Conservation (phyloP, 768 basidiomycete genomes). For the Dioszegia aurantiaca region DNA sequence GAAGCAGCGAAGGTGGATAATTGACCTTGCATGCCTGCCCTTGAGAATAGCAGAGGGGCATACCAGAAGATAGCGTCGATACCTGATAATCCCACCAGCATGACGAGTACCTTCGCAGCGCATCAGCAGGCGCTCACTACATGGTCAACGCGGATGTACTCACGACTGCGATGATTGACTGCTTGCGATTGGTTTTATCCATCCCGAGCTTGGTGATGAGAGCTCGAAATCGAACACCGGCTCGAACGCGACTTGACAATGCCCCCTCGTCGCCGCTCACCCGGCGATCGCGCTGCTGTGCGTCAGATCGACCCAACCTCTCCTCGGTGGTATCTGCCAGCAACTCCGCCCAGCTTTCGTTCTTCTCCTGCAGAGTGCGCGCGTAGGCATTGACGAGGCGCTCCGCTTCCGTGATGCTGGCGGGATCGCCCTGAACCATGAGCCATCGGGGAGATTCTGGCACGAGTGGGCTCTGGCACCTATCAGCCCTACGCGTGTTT, state of each 20-base stretch:
- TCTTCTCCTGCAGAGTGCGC: neutral
- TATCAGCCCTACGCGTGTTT: no score
- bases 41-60: slow-evolving; percentile 17
- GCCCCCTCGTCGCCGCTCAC: no score
- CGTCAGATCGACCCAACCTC: neutral
- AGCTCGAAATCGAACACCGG: no score
- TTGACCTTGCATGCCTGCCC: slow-evolving; percentile 14
- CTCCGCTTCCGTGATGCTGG: neutral
- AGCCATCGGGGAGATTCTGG: slow-evolving; percentile 26
- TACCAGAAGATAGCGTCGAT: slow-evolving; percentile 25
- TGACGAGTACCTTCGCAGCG: slow-evolving; percentile 11
- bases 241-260: no score
- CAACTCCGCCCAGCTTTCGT: neutral
- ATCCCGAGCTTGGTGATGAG: no score
- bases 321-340: neutral
- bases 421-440: neutral
- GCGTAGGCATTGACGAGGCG: neutral
- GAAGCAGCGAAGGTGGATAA: slow-evolving; percentile 16
- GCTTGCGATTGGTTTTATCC: no score
- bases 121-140: neutral
- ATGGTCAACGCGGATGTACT: neutral
- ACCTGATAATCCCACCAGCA: slow-evolving; percentile 22
- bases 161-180: neutral
- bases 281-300: neutral
- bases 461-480: slow-evolving; percentile 9